These are phyloP conservation scores for Huntiella abstrusa DNA, from an alignment of 2,329 filamentous ascomycete genomes.

Conservation along the genomic window DNA sequence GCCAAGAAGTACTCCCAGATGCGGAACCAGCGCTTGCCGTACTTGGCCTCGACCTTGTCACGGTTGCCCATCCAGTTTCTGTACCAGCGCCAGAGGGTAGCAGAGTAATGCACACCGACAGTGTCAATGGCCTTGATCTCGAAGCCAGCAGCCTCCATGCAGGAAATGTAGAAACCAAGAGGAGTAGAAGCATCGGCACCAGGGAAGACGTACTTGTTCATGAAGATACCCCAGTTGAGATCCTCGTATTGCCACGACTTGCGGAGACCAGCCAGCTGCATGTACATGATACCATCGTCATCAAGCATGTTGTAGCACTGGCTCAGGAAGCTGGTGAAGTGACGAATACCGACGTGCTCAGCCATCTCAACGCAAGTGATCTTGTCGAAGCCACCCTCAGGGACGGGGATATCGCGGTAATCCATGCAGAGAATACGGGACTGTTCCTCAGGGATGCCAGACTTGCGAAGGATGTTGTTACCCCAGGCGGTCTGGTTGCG, in stretches of 20 bases:
- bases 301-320: slow-evolving; percentile 93
- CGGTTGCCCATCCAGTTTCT: slow-evolving; percentile 92
- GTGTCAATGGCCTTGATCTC: slow-evolving; percentile 88
- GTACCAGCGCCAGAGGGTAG: slow-evolving; percentile 96
- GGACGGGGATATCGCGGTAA: slow-evolving; percentile 70
- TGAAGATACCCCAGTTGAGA: slow-evolving; percentile 93
- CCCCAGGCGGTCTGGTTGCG: slow-evolving; percentile 96
- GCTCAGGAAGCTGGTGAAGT: slow-evolving; percentile 61
- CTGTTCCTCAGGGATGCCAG: slow-evolving; percentile 69
- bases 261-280: slow-evolving; percentile 85
- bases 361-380: slow-evolving; percentile 98
- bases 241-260: slow-evolving; percentile 97
- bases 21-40: slow-evolving; percentile 87
- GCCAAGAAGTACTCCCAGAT: slow-evolving; percentile 89
- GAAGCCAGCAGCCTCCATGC: slow-evolving; percentile 58
- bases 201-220: slow-evolving; percentile 99
- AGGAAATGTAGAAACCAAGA: slow-evolving; percentile 69
- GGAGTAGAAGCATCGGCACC: slow-evolving; percentile 91
- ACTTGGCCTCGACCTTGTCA: slow-evolving; percentile 86
- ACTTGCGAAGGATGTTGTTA: slow-evolving; percentile 70
- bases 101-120: slow-evolving; percentile 89
- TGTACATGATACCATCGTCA: slow-evolving; percentile 87
- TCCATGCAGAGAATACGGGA: slow-evolving; percentile 89
- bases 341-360: slow-evolving; percentile 90
- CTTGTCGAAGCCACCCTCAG: slow-evolving; percentile 44